Evolutionary conservation across 495 filamentous ascomycete species (phyloP).

Genomic region (Lophiostoma macrostomum): DNA sequence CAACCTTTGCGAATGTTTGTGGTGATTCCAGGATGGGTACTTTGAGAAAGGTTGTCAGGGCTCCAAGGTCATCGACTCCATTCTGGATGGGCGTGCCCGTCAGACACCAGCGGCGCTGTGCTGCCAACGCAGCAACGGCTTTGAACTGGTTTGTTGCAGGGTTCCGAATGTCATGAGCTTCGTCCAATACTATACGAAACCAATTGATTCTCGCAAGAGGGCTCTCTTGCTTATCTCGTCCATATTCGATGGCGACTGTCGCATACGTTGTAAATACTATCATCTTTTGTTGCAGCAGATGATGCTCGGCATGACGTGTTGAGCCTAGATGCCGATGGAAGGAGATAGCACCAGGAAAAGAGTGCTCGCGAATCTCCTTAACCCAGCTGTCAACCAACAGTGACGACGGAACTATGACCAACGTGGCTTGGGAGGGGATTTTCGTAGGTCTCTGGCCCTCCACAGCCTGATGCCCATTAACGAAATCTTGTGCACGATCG

Average conservation of each 20-base stretch:
- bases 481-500: conserved; percentile 5
- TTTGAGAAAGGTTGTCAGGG: conserved; percentile 80
- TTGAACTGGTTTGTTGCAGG: conserved; percentile 75
- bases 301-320: not conserved
- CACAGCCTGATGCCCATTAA: not conserved
- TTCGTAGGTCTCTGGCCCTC: not conserved
- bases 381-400: conserved; percentile 4
- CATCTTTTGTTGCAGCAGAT: conserved; percentile 3
- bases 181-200: conserved; percentile 93
- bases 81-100: conserved; percentile 91
- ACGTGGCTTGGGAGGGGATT: conserved; percentile 8
- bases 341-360: not conserved
- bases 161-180: conserved; percentile 82
- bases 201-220: conserved; percentile 62
- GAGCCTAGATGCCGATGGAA: not conserved
- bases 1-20: conserved; percentile 66
- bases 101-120: conserved; percentile 84
- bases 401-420: conserved; percentile 9
- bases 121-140: conserved; percentile 72
- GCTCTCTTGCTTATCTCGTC: no score
- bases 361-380: not conserved
- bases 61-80: conserved; percentile 79
- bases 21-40: conserved; percentile 81
- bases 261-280: conserved; percentile 15
- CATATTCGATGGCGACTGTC: conserved; percentile 7